A percentile compares a stretch with the other conserved stretches of the same genome.
These are phyloP conservation scores for Penicillium psychrofluorescens DNA, from an alignment of 495 filamentous ascomycete species.

Conservation along the genomic window DNA sequence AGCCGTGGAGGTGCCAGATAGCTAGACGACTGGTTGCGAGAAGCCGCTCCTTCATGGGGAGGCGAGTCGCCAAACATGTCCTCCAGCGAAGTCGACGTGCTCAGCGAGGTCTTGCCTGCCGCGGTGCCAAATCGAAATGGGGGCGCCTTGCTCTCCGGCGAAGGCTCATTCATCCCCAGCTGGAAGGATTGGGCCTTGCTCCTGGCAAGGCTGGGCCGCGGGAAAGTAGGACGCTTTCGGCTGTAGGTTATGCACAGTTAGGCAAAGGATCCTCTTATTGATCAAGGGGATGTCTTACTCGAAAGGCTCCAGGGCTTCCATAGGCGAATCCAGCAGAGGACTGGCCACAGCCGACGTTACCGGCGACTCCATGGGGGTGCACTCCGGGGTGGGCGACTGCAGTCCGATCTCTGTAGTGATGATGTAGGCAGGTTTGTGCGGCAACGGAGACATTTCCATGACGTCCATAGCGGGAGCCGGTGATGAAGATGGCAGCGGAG, in stretches of 20 bases:
- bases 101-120: conserved; percentile 41
- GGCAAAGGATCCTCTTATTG: not conserved
- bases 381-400: conserved; percentile 57
- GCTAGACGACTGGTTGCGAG: conserved; percentile 24
- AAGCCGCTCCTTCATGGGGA: conserved; percentile 50
- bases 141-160: conserved; percentile 55
- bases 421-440: conserved; percentile 72
- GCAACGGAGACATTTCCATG: conserved; percentile 94
- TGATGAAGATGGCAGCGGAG: conserved; percentile 76
- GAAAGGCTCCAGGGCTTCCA: conserved; percentile 40
- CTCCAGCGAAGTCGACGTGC: conserved; percentile 57
- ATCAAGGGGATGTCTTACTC: no score
- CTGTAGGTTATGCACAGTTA: conserved; percentile 11
- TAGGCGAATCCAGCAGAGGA: conserved; percentile 43
- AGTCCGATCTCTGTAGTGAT: conserved; percentile 51
- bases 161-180: conserved; percentile 24
- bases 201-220: conserved; percentile 33
- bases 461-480: conserved; percentile 65
- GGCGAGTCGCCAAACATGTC: conserved; percentile 79
- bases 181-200: conserved; percentile 39
- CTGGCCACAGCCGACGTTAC: conserved; percentile 27
- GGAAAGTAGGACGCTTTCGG: conserved; percentile 32
- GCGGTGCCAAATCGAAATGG: conserved; percentile 71
- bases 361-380: conserved; percentile 44
- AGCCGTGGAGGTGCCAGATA: conserved; percentile 43